Percentiles rank a stretch among this genome's conserved stretches.
Evolutionary conservation across 305 asterid genomes (phyloP).

Genomic region (Solanum hybrid): DNA sequence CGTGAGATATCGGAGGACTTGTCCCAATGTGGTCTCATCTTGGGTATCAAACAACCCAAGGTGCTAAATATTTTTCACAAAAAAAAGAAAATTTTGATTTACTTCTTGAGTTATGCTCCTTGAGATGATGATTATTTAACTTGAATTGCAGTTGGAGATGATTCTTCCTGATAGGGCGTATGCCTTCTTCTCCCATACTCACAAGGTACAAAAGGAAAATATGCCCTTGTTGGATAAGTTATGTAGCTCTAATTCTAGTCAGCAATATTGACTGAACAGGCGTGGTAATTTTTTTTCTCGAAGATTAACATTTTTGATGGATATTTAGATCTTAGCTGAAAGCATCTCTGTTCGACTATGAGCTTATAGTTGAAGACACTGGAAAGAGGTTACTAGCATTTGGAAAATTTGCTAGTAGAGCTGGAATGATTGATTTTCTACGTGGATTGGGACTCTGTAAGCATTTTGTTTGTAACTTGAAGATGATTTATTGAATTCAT

Average conservation of each 20-base stretch:
- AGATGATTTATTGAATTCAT: background rate
- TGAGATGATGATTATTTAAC: background rate
- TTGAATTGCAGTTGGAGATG: constrained; percentile 74
- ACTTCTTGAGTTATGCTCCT: background rate
- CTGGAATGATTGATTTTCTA: constrained; percentile 84
- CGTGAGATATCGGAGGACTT: constrained; percentile 82
- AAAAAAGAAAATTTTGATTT: background rate
- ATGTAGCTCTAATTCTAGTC: background rate
- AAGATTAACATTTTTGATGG: background rate
- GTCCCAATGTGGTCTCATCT: constrained; percentile 73
- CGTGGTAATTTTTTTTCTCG: background rate
- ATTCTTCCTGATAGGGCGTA: constrained; percentile 80
- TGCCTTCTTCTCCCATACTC: constrained; percentile 94
- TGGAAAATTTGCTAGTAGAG: constrained; percentile 88
- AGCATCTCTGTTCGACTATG: constrained; percentile 84
- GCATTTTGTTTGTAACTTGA: constrained; percentile 10
- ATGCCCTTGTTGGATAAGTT: constrained; percentile 97
- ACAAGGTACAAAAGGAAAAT: constrained; percentile 85
- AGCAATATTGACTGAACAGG: background rate
- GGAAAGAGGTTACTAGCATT: constrained; percentile 82
- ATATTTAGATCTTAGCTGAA: constrained; percentile 58
- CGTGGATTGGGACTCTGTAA: constrained; percentile 78
- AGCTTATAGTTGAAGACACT: constrained; percentile 81
- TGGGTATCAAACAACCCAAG: constrained; percentile 92
- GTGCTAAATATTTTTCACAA: constrained; percentile 16